Percentiles rank a stretch among this genome's conserved stretches.
phyloP scores from a whole-genome alignment of 129 eudicot genomes.

The Ambrosia trifida region DNA sequence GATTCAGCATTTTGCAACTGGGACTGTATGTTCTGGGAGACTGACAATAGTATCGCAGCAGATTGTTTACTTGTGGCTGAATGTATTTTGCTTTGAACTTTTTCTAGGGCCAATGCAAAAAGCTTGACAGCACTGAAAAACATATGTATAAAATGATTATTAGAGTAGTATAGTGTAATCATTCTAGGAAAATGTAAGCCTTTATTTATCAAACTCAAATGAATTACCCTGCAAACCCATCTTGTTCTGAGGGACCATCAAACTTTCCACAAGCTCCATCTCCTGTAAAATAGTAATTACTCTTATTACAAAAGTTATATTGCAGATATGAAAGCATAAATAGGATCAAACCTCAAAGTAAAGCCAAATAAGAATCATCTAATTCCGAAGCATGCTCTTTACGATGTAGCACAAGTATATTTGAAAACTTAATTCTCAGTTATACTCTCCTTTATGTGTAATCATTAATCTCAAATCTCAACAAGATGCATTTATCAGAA shows the following conservation, averaged over 20 bases:
- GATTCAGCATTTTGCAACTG: conserved; percentile 74
- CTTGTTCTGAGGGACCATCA: conserved; percentile 43
- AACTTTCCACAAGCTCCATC: conserved; percentile 36
- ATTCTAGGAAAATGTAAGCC: neutral
- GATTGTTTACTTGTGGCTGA: conserved; percentile 56
- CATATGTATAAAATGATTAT: conserved; percentile 22
- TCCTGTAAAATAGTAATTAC: conserved; percentile 43
- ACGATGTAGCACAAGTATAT: neutral
- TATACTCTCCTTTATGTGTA: neutral
- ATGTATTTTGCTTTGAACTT: conserved; percentile 70
- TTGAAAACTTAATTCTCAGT: neutral
- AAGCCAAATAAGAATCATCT: neutral
- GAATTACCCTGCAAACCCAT: conserved; percentile 65
- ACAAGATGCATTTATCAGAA: conserved; percentile 10
- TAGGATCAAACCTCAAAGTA: neutral
- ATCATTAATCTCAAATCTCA: conserved; percentile 15
- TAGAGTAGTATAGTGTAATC: conserved; percentile 3
- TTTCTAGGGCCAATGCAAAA: conserved; percentile 64
- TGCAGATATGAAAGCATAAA: conserved; percentile 9
- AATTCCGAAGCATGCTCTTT: neutral
- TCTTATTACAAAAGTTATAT: neutral
- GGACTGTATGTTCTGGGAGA: conserved; percentile 54
- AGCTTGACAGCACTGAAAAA: conserved; percentile 67
- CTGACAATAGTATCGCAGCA: conserved; percentile 70
- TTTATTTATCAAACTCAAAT: conserved; percentile 17